A percentile compares a stretch with the other conserved stretches of the same genome.
These are phyloP conservation scores for Pezicula radicicola DNA, from an alignment of 2,329 filamentous ascomycete genomes.

Conservation along the genomic window DNA sequence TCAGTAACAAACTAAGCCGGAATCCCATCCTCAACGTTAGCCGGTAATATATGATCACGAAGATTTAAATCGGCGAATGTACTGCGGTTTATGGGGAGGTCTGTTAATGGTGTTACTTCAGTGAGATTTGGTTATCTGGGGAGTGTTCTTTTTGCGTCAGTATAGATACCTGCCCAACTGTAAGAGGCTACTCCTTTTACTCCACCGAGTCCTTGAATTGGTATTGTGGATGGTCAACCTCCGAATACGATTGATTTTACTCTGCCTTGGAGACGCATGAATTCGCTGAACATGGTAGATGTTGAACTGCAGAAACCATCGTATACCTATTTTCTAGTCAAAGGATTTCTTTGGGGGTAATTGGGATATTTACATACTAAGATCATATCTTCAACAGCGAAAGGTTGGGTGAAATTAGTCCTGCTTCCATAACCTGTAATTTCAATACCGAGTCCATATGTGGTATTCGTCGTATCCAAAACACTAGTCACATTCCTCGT, in stretches of 20 bases:
- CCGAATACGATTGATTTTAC: slow-evolving; percentile 54
- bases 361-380: slow-evolving; percentile 25
- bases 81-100: slow-evolving; percentile 6
- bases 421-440: slow-evolving; percentile 24
- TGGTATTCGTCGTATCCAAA: slow-evolving; percentile 5
- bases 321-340: slow-evolving; percentile 29
- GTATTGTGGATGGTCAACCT: slow-evolving; percentile 47
- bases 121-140: not conserved
- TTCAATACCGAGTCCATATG: slow-evolving; percentile 13
- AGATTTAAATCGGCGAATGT: slow-evolving; percentile 35
- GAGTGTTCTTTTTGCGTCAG: not conserved
- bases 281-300: slow-evolving; percentile 51
- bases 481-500: slow-evolving; percentile 6
- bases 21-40: slow-evolving; percentile 26
- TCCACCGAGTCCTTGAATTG: slow-evolving; percentile 61
- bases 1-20: slow-evolving; percentile 58
- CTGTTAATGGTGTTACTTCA: slow-evolving; percentile 1
- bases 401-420: slow-evolving; percentile 24
- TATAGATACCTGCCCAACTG: slow-evolving; percentile 1
- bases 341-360: too few relatives aligned
- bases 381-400: slow-evolving; percentile 35
- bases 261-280: slow-evolving; percentile 46
- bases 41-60: slow-evolving; percentile 28
- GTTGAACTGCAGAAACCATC: slow-evolving; percentile 57
- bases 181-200: slow-evolving; percentile 47